Base-by-base conservation (phyloP, 768 basidiomycete genomes). In the Tulasnella calospora region DNA sequence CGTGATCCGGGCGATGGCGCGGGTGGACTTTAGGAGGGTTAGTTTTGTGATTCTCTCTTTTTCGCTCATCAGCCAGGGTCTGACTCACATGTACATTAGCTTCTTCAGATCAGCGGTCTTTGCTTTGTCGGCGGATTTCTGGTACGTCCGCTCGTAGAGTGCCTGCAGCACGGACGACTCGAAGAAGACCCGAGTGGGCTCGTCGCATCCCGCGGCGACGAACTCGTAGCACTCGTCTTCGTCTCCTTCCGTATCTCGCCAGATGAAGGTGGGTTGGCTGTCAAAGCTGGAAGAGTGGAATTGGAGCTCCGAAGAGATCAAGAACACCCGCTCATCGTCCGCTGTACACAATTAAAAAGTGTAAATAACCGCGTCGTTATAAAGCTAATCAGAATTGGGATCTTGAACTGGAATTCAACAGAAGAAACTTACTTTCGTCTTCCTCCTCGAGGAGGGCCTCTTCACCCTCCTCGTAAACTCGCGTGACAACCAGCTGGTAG, bases 381-480 rank as follows among this genome's bases (percentile, higher is more conserved):
- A 35, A 15, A 0, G 30, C 13, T 6, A 35, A 67, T 67, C 55
- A 33, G 85, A 90, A 40, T 8, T 40, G 44, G 51, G 38, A 40
- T n/a, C 33, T 40, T 27, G 27, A 46, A 46, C 30, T 30, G 0
- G 3, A 36, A 23, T 41, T 77, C 41, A n/a, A 15, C 27, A 9
- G 81, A 80, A 92, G 92, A 67, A 92, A 17, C 77, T 46, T 92
- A 79, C 86, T 86, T 7, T 86, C 86, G 78, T 95, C 95, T 84
- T 97, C 95, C 81, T 98, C 97, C 82, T 98, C 96, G 23, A 98
- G 85, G 57, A 98, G 84, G 82, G 97, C 93, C 84, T 97, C 95
- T 83, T 99, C 96, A 3, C 95, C 98, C 80, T 99, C 97, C 81
- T 99, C 95, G 82, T 94, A 99, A 0, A 98, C 96, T 79, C 96